Evolutionary conservation across 495 filamentous ascomycete species (phyloP), one percentile per base, ranked within the genome.

Genomic region (Xeromyces bisporus): DNA sequence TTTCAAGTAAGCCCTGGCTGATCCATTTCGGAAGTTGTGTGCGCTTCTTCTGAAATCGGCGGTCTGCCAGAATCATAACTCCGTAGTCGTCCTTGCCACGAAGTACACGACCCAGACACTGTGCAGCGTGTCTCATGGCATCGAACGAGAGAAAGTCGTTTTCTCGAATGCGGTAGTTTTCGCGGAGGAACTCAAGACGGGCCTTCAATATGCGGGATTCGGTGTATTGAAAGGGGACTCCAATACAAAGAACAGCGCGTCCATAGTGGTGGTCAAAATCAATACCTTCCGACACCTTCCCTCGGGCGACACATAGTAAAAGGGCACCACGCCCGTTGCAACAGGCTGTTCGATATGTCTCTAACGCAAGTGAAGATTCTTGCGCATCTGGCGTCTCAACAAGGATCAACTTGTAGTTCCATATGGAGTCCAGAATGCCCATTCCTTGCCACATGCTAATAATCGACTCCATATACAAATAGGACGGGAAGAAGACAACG

Each of bases 261-360:
- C 91, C 91, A 53, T 94, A 99, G 40, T 99, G 86, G 44, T 99
- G 89, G 49, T 99, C 91, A 44, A 99, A 99, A 69, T 99, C 91
- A 32, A 99, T 94, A 26, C 91, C 91, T 43, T 99, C 91, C 2
- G 75, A 82, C 2, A 99, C 91, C 50, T 99, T 99, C 7, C 91
- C 91, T 47, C 91, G 81, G 5, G 85, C 89, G 51, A 94, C 86
- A 50, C 83, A 94, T 25, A 94, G 72, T 25, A 99, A 60, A 18
- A 96, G 74, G 2, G 91, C 91, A 29, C 91, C 91, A 26, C 91
- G 69, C 16, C 91, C 91, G 51, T 96, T 96, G 60, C 78, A 91
- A 53, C 91, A 99, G 0, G 91, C 91, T 3, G 86, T 93, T 32
- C 91, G 80, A 52, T 92, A 99, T 0, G 87, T 93, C 50, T 99